A percentile compares a stretch with the other conserved stretches of the same genome.
These are phyloP conservation scores for Podaxis sp. DNA, from an alignment of 768 basidiomycete genomes.

Conservation along the genomic window DNA sequence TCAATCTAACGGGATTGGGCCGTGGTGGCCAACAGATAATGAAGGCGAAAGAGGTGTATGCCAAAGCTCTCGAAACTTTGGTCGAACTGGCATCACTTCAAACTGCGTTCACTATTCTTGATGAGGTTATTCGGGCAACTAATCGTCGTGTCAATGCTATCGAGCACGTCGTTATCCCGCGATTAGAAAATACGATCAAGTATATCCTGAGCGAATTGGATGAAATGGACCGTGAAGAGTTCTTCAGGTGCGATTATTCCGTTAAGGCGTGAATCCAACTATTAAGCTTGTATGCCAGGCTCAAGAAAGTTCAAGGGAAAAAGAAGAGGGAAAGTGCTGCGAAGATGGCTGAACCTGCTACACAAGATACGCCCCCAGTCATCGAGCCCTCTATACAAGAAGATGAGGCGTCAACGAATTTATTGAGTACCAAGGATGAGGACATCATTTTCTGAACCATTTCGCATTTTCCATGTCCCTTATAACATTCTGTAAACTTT, in stretches of 20 bases:
- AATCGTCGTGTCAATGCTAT: slow-evolving; percentile 99
- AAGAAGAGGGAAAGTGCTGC: slow-evolving; percentile 80
- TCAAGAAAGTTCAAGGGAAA: slow-evolving; percentile 97
- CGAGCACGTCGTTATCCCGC: slow-evolving; percentile 94
- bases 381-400: slow-evolving; percentile 28
- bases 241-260: slow-evolving; percentile 64
- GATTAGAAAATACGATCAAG: slow-evolving; percentile 95
- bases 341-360: slow-evolving; percentile 23
- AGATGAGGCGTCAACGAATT: slow-evolving; percentile 39
- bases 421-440: slow-evolving; percentile 84
- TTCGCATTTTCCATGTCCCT: slow-evolving; percentile 2
- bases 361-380: slow-evolving; percentile 28
- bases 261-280: background rate
- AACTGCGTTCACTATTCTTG: slow-evolving; percentile 97
- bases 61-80: slow-evolving; percentile 94
- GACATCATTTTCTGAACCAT: slow-evolving; percentile 84
- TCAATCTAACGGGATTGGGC: slow-evolving; percentile 95
- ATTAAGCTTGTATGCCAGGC: slow-evolving; percentile 37
- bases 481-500: background rate
- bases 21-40: slow-evolving; percentile 96
- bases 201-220: slow-evolving; percentile 97
- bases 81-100: slow-evolving; percentile 96
- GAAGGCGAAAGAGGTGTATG: slow-evolving; percentile 94
- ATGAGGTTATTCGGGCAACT: slow-evolving; percentile 99
- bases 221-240: slow-evolving; percentile 97